Conservation (phyloP, 1,284 basidiomycete genomes). For the Fomitopsis betulina region DNA sequence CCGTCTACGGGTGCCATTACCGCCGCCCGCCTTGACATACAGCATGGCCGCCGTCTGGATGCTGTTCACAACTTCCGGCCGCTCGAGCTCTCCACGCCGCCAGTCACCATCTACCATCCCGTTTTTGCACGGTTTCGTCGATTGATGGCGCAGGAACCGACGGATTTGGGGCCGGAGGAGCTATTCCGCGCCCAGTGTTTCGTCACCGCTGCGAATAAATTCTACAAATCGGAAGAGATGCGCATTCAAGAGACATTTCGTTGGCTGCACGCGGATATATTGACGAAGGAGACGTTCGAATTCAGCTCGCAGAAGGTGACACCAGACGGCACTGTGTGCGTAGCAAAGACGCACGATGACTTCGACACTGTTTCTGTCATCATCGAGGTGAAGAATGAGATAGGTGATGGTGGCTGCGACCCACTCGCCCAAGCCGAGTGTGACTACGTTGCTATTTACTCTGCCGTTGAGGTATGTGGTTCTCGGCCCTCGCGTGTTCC, state of each 20-base stretch:
- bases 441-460: conserved; percentile 5
- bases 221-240: too few species aligned
- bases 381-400: conserved; percentile 11
- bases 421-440: conserved; percentile 10
- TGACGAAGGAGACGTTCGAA: neutral
- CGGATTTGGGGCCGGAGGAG: neutral
- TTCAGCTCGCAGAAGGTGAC: neutral
- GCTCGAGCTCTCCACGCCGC: conserved; percentile 1
- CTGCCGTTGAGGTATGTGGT: neutral
- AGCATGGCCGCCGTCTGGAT: neutral
- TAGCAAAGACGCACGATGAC: neutral
- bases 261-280: neutral
- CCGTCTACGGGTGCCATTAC: too few species aligned
- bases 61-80: conserved; percentile 10
- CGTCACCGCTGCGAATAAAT: neutral
- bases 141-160: neutral
- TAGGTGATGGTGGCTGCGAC: conserved; percentile 11
- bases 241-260: neutral
- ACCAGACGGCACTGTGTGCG: neutral
- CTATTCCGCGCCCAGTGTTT: neutral
- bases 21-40: neutral
- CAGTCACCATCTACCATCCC: conserved; percentile 12
- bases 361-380: neutral
- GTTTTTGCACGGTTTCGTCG: conserved; percentile 9
- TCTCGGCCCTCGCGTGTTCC: neutral